phyloP scores from a whole-genome alignment of 495 filamentous ascomycete genomes.

The Tetracladium setigerum region DNA sequence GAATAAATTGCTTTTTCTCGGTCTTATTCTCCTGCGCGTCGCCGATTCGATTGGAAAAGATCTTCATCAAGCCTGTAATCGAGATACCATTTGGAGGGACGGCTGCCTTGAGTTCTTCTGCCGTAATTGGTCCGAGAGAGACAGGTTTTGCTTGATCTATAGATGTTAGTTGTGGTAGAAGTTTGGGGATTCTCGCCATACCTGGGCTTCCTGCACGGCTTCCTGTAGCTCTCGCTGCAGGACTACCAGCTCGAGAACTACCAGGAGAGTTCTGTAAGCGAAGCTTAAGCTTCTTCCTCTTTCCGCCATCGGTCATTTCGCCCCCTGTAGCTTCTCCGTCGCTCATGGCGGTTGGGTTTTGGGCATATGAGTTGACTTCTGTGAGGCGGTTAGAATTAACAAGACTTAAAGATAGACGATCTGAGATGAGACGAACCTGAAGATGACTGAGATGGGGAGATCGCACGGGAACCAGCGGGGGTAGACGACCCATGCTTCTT shows the following conservation, averaged over 20 bases:
- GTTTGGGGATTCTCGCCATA: slow-evolving; percentile 25
- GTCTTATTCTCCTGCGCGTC: slow-evolving; percentile 12
- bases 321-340: slow-evolving; percentile 72
- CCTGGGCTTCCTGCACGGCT: slow-evolving; percentile 45
- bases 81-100: slow-evolving; percentile 52
- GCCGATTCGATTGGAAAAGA: slow-evolving; percentile 50
- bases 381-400: slow-evolving; percentile 29
- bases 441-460: slow-evolving; percentile 35
- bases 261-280: slow-evolving; percentile 23
- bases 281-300: slow-evolving; percentile 63
- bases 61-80: slow-evolving; percentile 50
- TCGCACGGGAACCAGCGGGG: slow-evolving; percentile 42
- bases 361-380: slow-evolving; percentile 28
- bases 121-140: slow-evolving; percentile 40
- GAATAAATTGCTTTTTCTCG: slow-evolving; percentile 40
- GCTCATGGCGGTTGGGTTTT: slow-evolving; percentile 54
- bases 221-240: slow-evolving; percentile 27
- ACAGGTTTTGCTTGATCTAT: not conserved
- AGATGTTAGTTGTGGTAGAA: not conserved
- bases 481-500: slow-evolving; percentile 56
- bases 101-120: slow-evolving; percentile 62
- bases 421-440: slow-evolving; percentile 27
- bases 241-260: slow-evolving; percentile 36
- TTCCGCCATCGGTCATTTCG: slow-evolving; percentile 65
- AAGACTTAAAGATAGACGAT: slow-evolving; percentile 30